Conservation (phyloP, 1,139 yeast genomes). For the Candida neerlandica region DNA sequence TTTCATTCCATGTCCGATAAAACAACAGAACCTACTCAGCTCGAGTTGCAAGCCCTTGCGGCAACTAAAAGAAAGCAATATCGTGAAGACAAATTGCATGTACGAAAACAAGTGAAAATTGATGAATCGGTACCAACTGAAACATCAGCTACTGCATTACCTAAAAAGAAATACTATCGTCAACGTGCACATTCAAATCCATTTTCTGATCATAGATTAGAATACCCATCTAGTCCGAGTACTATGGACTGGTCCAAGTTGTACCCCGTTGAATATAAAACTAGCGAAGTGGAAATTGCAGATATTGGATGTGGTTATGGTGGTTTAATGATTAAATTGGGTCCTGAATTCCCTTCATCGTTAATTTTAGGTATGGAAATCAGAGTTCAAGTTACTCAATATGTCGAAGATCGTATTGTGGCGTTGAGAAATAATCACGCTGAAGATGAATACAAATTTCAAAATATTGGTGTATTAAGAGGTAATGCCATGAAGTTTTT, state of each 20-base stretch:
- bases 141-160: slow-evolving; percentile 33
- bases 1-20: background rate
- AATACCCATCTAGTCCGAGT: slow-evolving; percentile 79
- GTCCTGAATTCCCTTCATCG: slow-evolving; percentile 73
- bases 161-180: slow-evolving; percentile 85
- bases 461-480: slow-evolving; percentile 85
- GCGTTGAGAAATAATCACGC: slow-evolving; percentile 64
- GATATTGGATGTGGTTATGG: slow-evolving; percentile 99
- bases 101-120: slow-evolving; percentile 38
- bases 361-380: slow-evolving; percentile 94
- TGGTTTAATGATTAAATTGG: slow-evolving; percentile 79
- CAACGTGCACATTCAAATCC: slow-evolving; percentile 99
- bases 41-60: background rate
- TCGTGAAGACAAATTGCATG: slow-evolving; percentile 39
- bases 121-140: slow-evolving; percentile 15
- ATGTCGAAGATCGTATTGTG: slow-evolving; percentile 91
- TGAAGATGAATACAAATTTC: slow-evolving; percentile 46
- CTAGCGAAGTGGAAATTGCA: slow-evolving; percentile 76
- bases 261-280: slow-evolving; percentile 62
- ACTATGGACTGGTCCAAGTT: slow-evolving; percentile 84
- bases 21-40: background rate
- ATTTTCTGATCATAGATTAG: slow-evolving; percentile 90
- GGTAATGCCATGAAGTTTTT: slow-evolving; percentile 97
- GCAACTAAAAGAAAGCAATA: slow-evolving; percentile 39
- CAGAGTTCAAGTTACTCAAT: slow-evolving; percentile 95